Base-by-base conservation (phyloP, 179 eudicot genomes). In the Nepenthes alata region DNA sequence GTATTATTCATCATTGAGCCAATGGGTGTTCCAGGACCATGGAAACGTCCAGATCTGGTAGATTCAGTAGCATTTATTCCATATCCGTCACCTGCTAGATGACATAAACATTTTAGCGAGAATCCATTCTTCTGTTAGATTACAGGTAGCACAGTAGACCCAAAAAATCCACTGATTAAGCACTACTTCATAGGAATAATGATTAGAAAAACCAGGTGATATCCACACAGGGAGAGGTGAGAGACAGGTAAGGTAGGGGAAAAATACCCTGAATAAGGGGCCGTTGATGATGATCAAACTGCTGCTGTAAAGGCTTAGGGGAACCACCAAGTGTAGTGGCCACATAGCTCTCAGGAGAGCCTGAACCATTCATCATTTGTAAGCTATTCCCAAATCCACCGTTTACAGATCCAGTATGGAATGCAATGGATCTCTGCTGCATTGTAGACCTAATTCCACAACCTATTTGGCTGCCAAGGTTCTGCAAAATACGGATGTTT, bases 51-150 rank as follows among this genome's bases (percentile, higher is more conserved):
- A 66, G 84, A 66, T 49, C 68, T 80, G 55, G 83, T 70, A 51
- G 82, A 67, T 79, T 82, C 85, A 48, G 74, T 58, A 51, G 73
- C 68, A 60, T 65, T 75, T 55, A 69, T 61, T 52, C 77, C 83
- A 71, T 80, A 83, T 71, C 78, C 83, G 64, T 82, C 94, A 73
- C 91, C 97, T 91, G 79, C 64, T 47, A 69, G 38, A 73, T 35
- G 65, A 52, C 68, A 57, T 47, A 7, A 4, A 41, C 6, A 41
- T 41, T 41, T 41, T 7, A 4, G 6, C 8, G 8, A 41, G 45
- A 41, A 4, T 41, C 5, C 6, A 41, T 4, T 41, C 45, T 41
- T 41, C 45, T 41, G 6, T 7, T 4, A 7, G 8, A 4, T 41
- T 41, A 41, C 45, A 41, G 45, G 45, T 41, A 41, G 45, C 45